Evolutionary conservation across 2,329 filamentous ascomycete species (phyloP).

Genomic region (Penicillium rolfsii): DNA sequence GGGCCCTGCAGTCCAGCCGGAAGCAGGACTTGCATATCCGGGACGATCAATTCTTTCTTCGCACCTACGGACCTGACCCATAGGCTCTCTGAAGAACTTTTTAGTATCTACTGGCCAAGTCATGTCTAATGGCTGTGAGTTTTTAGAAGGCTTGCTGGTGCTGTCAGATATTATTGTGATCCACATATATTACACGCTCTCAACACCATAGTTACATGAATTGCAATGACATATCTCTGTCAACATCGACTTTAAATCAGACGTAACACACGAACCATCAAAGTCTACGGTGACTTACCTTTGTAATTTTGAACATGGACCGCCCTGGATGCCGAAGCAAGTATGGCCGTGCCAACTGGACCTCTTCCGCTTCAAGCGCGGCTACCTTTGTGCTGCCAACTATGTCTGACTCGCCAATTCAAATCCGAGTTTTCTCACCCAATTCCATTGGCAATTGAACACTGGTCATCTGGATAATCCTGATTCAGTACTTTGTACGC

Average conservation of each 20-base stretch:
- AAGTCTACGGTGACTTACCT: neutral
- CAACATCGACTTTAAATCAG: too few species aligned
- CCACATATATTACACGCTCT: neutral
- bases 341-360: neutral
- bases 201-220: neutral
- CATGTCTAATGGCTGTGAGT: neutral
- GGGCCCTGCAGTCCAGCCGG: constrained; percentile 20
- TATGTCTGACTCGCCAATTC: neutral
- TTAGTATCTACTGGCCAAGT: too few species aligned
- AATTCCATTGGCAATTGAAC: neutral
- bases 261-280: neutral
- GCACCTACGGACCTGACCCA: neutral
- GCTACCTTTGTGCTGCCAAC: neutral
- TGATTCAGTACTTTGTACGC: neutral
- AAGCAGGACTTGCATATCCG: constrained; percentile 29
- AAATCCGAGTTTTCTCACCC: neutral
- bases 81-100: neutral
- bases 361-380: neutral
- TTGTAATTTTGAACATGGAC: neutral
- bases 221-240: neutral
- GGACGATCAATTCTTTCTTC: constrained; percentile 20
- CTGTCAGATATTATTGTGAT: neutral
- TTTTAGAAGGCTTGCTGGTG: neutral
- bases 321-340: neutral
- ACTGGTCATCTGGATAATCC: neutral